Base-by-base conservation (phyloP, 129 eudicot genomes). In the Artemisia tridentata region DNA sequence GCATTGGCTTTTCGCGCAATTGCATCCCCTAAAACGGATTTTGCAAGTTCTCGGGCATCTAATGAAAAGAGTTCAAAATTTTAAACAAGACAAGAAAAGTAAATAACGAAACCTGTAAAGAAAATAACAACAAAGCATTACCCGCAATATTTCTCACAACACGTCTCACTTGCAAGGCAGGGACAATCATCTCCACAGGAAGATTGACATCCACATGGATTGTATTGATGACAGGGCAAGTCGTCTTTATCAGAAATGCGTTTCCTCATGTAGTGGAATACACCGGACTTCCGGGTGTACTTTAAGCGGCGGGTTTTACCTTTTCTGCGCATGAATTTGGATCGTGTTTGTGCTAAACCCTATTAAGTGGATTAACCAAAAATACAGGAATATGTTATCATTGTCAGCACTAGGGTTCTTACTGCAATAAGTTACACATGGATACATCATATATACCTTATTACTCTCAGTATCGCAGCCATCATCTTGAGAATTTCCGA, bases 71-170 rank as follows among this genome's bases (percentile, higher is more conserved):
- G 20, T 20, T 29, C 4, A 41, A 14, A 3, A 61, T 34, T 43
- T 61, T 9, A 69, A 50, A 38, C 27, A 46, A 31, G 48, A 58
- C 67, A 58, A 52, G 13, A 21, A 18, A 45, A 50, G 3, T 23
- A 34, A 38, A 1, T 38, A 38, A 38, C 9, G 45, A 38, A 38
- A 7, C 45, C 45, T 38, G 8, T 7, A 38, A 38, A n/a, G 31
- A 5, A 54, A 11, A 20, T 11, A 12, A 58, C 43, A 59, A 8
- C 6, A 59, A 59, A 34, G 10, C 58, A 67, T 74, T 68, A 92
- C 98, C 98, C 95, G 52, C 96, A 88, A 63, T 88, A 92, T 75
- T 92, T 92, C 69, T 92, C 98, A 75, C 98, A 92, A 72, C 83
- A 72, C 18, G 95, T 88, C 56, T 84, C 84, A 63, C 80, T 92